phyloP scores from a whole-genome alignment of 2,329 filamentous ascomycete species.

The Exophiala mesophila region DNA sequence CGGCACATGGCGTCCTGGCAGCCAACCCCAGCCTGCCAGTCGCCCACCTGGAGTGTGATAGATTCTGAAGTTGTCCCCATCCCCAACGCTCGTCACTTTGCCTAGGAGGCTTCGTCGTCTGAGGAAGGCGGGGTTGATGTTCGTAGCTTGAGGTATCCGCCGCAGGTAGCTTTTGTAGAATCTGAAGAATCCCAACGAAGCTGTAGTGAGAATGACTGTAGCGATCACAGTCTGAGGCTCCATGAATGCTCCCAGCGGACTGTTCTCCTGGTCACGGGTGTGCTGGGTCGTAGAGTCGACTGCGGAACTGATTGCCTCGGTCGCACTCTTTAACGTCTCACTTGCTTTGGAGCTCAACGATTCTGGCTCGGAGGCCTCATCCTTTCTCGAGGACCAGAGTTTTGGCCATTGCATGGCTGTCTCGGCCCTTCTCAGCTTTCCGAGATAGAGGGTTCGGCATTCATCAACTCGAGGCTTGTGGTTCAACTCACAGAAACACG shows the following conservation, averaged over 20 bases:
- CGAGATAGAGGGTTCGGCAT: too few species aligned
- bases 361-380: slow-evolving; percentile 8
- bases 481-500: too few species aligned
- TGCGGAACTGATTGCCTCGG: slow-evolving; percentile 1
- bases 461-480: too few species aligned
- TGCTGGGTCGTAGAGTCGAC: slow-evolving; percentile 4
- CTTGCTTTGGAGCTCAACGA: slow-evolving; percentile 4
- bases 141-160: slow-evolving; percentile 70
- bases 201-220: slow-evolving; percentile 26
- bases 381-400: slow-evolving; percentile 24
- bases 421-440: slow-evolving; percentile 1
- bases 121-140: slow-evolving; percentile 72
- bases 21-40: slow-evolving; percentile 86
- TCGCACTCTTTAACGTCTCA: slow-evolving; percentile 3
- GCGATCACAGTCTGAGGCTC: slow-evolving; percentile 29
- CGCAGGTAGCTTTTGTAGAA: slow-evolving; percentile 58
- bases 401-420: slow-evolving; percentile 26
- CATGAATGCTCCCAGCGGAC: slow-evolving; percentile 18
- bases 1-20: slow-evolving; percentile 67
- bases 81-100: slow-evolving; percentile 85
- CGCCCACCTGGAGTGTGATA: slow-evolving; percentile 93
- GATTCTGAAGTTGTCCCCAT: slow-evolving; percentile 91
- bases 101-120: slow-evolving; percentile 70
- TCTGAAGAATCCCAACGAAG: slow-evolving; percentile 20
- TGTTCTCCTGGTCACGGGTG: slow-evolving; percentile 7